Percentiles rank a stretch among this genome's conserved stretches.
Conservation (phyloP, 1,284 basidiomycete species). For the Trichosporon sp. region DNA sequence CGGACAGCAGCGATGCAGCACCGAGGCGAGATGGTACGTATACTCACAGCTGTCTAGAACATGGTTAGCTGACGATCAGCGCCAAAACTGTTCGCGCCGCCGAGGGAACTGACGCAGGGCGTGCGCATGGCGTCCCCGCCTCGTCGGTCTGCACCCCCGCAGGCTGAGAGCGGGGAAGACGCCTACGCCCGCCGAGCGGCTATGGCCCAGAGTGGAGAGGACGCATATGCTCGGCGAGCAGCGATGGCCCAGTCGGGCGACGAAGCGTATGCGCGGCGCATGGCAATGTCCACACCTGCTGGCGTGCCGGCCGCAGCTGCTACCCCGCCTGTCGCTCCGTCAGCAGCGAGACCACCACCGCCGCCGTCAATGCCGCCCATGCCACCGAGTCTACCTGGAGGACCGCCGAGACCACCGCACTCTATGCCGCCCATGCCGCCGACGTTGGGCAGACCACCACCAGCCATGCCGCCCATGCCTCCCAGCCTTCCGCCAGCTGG, state of each 20-base stretch:
- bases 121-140: not conserved
- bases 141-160: conserved; percentile 21
- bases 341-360: conserved; percentile 22
- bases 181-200: conserved; percentile 49
- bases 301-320: conserved; percentile 31
- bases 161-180: conserved; percentile 39
- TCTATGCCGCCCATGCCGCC: conserved; percentile 22
- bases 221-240: conserved; percentile 36
- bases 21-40: conserved; percentile 52
- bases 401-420: conserved; percentile 7
- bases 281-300: conserved; percentile 35
- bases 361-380: conserved; percentile 18
- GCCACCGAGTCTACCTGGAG: not conserved
- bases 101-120: conserved; percentile 36
- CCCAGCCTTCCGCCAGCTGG: not conserved
- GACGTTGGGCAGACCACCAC: not conserved
- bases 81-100: conserved; percentile 53
- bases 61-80: conserved; percentile 41
- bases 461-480: conserved; percentile 21
- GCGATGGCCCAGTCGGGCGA: conserved; percentile 35
- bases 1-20: conserved; percentile 52
- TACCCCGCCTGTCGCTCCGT: conserved; percentile 24
- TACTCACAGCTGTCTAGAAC: no score
- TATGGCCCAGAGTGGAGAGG: conserved; percentile 34
- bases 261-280: conserved; percentile 50